These are phyloP conservation scores for Phalaenopsis aphrodite DNA, from an alignment of 106 monocot genomes.

Conservation along the genomic window DNA sequence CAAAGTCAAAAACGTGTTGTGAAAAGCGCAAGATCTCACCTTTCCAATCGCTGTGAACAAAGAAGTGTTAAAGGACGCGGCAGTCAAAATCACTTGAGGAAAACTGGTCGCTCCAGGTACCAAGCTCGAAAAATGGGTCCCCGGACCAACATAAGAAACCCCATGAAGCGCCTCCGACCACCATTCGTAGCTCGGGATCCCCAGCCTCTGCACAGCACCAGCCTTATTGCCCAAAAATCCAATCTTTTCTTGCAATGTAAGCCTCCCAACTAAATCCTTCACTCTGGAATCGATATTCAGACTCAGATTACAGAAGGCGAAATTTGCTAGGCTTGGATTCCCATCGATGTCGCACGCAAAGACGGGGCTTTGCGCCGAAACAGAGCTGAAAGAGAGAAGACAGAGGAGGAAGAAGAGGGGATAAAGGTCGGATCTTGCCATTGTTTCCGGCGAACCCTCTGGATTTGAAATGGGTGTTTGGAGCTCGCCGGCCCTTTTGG, in stretches of 20 bases:
- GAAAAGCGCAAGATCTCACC: constrained; percentile 21
- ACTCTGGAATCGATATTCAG: constrained; percentile 19
- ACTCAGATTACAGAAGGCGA: constrained; percentile 48
- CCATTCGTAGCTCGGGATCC: constrained; percentile 71
- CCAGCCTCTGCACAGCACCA: constrained; percentile 38
- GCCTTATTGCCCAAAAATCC: constrained; percentile 52
- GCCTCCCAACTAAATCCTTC: constrained; percentile 40
- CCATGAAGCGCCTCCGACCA: constrained; percentile 87
- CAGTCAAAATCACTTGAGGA: constrained; percentile 62
- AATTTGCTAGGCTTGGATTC: constrained; percentile 21
- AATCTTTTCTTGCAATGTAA: constrained; percentile 56
- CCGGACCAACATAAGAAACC: constrained; percentile 61
- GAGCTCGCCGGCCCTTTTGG: background rate
- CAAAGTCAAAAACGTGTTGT: background rate
- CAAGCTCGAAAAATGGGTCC: constrained; percentile 43
- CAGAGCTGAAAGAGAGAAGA: background rate
- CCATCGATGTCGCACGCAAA: constrained; percentile 48
- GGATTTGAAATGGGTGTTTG: background rate
- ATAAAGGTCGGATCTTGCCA: background rate
- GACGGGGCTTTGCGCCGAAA: constrained; percentile 25
- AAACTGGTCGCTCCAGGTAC: constrained; percentile 72
- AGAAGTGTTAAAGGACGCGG: constrained; percentile 59
- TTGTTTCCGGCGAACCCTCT: background rate
- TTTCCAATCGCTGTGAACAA: constrained; percentile 67
- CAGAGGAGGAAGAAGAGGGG: background rate